Evolutionary conservation across 2,329 filamentous ascomycete genomes (phyloP).

Genomic region (Pestalotiopsis sp.): DNA sequence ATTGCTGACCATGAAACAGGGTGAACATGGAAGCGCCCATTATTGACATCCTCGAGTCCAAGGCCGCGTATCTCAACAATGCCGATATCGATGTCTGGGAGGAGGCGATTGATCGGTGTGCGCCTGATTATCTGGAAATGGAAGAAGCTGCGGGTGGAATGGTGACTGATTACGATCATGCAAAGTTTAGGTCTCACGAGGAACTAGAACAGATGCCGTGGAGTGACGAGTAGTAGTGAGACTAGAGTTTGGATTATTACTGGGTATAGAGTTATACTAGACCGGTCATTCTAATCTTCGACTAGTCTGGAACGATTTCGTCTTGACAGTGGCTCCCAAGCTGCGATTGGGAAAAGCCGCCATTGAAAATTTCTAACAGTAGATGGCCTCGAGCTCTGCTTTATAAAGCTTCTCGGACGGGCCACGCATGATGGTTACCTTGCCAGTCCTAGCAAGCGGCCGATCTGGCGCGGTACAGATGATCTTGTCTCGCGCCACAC

Average conservation of each 20-base stretch:
- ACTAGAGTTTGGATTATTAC: not conserved
- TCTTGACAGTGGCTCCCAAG: slow-evolving; percentile 4
- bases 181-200: not conserved
- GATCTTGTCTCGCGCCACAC: slow-evolving; percentile 19
- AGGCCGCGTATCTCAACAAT: slow-evolving; percentile 5
- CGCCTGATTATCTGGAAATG: slow-evolving; percentile 1
- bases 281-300: too few species aligned
- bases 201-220: slow-evolving; percentile 1
- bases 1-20: not conserved
- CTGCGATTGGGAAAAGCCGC: not conserved
- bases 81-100: not conserved
- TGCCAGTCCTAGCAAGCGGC: slow-evolving; percentile 23
- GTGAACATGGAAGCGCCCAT: slow-evolving; percentile 3
- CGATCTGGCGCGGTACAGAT: slow-evolving; percentile 20
- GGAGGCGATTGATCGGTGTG: slow-evolving; percentile 4
- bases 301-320: too few species aligned
- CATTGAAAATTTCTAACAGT: not conserved
- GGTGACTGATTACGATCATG: not conserved
- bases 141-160: not conserved
- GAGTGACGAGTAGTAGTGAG: not conserved
- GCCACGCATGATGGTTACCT: slow-evolving; percentile 23
- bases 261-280: not conserved
- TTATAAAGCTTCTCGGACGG: slow-evolving; percentile 21
- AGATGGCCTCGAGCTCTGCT: slow-evolving; percentile 20
- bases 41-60: slow-evolving; percentile 2